phyloP scores from a whole-genome alignment of 257 asterid genomes.

The Verbena officinalis region DNA sequence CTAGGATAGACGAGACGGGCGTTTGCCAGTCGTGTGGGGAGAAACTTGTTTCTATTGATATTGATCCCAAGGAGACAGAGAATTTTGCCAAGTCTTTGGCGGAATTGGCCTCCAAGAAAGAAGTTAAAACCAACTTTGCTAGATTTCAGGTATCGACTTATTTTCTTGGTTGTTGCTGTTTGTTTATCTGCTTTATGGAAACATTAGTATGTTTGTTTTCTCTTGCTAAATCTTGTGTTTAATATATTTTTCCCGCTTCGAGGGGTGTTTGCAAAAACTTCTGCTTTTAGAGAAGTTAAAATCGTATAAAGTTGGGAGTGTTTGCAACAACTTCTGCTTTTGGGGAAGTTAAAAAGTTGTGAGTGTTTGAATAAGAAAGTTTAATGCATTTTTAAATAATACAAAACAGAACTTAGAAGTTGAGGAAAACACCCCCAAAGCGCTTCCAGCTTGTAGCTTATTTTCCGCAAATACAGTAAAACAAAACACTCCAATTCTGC shows the following conservation, averaged over 20 bases:
- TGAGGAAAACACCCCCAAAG: no score
- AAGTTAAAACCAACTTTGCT: conserved; percentile 56
- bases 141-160: conserved; percentile 67
- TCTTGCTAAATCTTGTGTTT: conserved; percentile 1
- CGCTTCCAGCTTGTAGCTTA: no score
- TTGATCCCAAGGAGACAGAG: conserved; percentile 90
- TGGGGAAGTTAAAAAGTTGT: no score
- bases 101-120: conserved; percentile 67
- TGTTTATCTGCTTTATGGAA: not conserved
- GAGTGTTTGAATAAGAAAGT: no score
- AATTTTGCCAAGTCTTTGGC: conserved; percentile 72
- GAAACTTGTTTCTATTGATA: conserved; percentile 86
- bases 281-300: no score
- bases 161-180: conserved; percentile 3
- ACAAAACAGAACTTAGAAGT: no score
- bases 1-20: conserved; percentile 59
- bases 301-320: no score
- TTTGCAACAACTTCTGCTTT: no score
- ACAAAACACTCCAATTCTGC: no score
- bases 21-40: conserved; percentile 77
- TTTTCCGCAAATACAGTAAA: no score
- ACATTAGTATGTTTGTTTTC: not conserved
- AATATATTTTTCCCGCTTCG: conserved; percentile 5
- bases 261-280: no score
- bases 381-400: no score